Base-by-base conservation (phyloP, 83 land plant species). In the Larix sibirica region DNA sequence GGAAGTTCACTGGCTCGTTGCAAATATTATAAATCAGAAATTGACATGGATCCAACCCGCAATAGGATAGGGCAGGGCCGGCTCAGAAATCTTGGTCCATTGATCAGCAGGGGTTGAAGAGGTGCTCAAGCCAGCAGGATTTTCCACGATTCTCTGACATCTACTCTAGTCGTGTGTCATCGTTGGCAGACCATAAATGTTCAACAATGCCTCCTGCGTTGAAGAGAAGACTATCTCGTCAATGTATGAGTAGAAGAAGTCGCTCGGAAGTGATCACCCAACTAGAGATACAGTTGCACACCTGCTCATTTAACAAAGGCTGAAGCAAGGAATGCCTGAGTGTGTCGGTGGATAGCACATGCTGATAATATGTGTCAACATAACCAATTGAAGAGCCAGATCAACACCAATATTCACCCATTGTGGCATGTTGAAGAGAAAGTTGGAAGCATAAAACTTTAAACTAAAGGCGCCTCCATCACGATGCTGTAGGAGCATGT, bases 211-310 rank as follows among this genome's bases (percentile, higher is more conserved):
- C 28, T 68, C 73, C 73, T 87, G 84, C 38, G 28, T 28, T 90
- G 77, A 3, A 94, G 93, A 62, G 95, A 95, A 83, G 88, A 85
- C 81, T 90, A 28, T 28, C 28, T 28, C 0, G 28, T 28, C 28
- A 28, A 28, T 28, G 28, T 28, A 28, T 28, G 28, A 28, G 28
- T 28, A 28, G 28, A 28, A 28, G 28, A 28, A 28, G 28, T 28
- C 28, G 28, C 28, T 28, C 28, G 28, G 28, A 28, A 28, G 28
- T 28, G 28, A 28, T 28, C 28, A 28, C 28, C 28, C 28, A 28
- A 28, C 28, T 28, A 28, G 28, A 28, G 28, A 28, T 28, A 28
- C 28, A 28, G 28, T 28, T 28, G 28, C 28, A 28, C 28, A 28
- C 28, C 28, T 28, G 28, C 28, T 28, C 28, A 28, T 28, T 28